Percentiles rank a stretch among this genome's conserved stretches.
Evolutionary conservation across 768 basidiomycete species (phyloP).

Genomic region (Naganishia antarctica): DNA sequence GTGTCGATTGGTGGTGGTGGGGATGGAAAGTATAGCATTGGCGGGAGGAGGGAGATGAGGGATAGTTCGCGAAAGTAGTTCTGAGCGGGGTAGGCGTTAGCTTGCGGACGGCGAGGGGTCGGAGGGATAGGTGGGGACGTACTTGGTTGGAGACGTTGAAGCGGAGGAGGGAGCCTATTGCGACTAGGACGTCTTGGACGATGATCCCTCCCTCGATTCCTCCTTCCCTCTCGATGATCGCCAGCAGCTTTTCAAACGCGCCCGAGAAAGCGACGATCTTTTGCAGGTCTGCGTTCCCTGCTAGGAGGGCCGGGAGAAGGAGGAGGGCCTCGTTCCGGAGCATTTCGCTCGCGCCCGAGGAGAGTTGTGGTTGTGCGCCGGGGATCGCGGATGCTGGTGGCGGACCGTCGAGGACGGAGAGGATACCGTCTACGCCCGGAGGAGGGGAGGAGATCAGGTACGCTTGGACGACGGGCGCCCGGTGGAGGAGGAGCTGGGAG

Average conservation of each 20-base stretch:
- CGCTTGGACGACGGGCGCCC: slow-evolving; percentile 74
- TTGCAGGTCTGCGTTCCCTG: slow-evolving; percentile 87
- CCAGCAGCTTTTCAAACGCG: slow-evolving; percentile 90
- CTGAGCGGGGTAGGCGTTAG: slow-evolving; percentile 51
- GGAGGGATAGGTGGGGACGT: too few relatives aligned
- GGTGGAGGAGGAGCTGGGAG: slow-evolving; percentile 70
- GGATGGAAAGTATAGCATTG: slow-evolving; percentile 55
- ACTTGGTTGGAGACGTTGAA: slow-evolving; percentile 96
- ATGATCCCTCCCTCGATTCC: slow-evolving; percentile 87
- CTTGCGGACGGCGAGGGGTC: not conserved
- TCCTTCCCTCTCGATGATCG: slow-evolving; percentile 77
- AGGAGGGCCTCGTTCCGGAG: slow-evolving; percentile 64
- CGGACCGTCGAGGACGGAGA: slow-evolving; percentile 35
- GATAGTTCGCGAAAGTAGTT: slow-evolving; percentile 91
- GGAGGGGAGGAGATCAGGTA: slow-evolving; percentile 79
- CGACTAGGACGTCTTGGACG: slow-evolving; percentile 76
- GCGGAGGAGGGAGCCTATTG: slow-evolving; percentile 77
- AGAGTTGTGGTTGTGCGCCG: slow-evolving; percentile 23
- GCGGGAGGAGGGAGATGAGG: slow-evolving; percentile 62
- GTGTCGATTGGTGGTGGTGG: slow-evolving; percentile 66
- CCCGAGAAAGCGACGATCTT: slow-evolving; percentile 96
- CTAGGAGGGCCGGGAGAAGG: slow-evolving; percentile 72
- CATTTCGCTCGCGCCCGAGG: slow-evolving; percentile 47
- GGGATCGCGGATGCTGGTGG: slow-evolving; percentile 8
- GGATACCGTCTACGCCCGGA: slow-evolving; percentile 58